Evolutionary conservation across 768 basidiomycete species (phyloP), one percentile per base, ranked within the genome.

Genomic region (Clitopilus passeckerianus): DNA sequence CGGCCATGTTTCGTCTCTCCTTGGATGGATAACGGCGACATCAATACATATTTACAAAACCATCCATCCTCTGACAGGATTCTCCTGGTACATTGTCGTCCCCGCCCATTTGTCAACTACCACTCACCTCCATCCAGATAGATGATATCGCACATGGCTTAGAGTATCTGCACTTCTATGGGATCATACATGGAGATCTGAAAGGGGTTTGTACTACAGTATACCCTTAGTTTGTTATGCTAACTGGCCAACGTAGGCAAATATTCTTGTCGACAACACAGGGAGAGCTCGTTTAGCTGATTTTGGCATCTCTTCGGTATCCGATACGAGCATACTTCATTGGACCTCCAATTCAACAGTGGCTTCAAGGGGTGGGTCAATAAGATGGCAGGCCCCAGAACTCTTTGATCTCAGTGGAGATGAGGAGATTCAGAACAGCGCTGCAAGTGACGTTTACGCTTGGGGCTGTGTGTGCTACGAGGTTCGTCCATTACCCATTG

Each of bases 201-300:
- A 78, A 77, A 60, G 78, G 75, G 18, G 79, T 78, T 55, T 53
- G 68, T 66, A 37, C 35, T 23, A 41, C 34, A 34, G 34, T 22
- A 7, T 16, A 50, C 15, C 43, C 35, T 18, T 52, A n/a, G 15
- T 34, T 9, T 58, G 16, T 18, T 4, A 53, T 15, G 14, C 4
- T 56, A 18, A 46, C 30, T 18, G 54, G 44, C 34, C 20, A 33
- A 12, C 35, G 0, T 58, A 82, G 80, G 68, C 68, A 6, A 81
- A 82, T 59, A 76, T 82, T 57, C 70, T 82, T 20, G 69, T 82
- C 9, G 75, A 76, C 6, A 64, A 61, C 2, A 57, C 68, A 15
- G 73, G 74, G 14, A 67, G 68, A 24, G 80, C 80, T 18, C 79
- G 78, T 57, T 67, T 83, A 5, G 75, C 80, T n/a, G 80, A 83